Percentiles rank a stretch among this genome's conserved stretches.
phyloP scores from a whole-genome alignment of 2,329 filamentous ascomycete genomes.

The Parasarocladium wereldwijsianum region DNA sequence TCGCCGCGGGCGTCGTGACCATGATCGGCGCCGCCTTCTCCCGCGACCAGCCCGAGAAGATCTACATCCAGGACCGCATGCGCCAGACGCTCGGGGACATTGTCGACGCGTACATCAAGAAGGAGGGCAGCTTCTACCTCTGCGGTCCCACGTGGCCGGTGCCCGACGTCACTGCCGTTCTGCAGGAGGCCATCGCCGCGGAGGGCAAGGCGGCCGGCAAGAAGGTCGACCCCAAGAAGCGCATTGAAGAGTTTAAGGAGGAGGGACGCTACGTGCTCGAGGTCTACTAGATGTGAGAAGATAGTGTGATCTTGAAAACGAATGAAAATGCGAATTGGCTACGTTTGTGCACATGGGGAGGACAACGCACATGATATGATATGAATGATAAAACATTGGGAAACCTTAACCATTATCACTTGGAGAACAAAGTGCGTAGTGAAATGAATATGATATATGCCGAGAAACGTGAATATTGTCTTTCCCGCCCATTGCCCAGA shows the following conservation, averaged over 20 bases:
- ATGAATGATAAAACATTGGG: no score
- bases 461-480: no score
- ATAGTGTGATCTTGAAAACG: slow-evolving; percentile 3
- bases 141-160: slow-evolving; percentile 98
- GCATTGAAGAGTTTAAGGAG: slow-evolving; percentile 97
- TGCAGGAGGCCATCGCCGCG: slow-evolving; percentile 77
- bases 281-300: slow-evolving; percentile 70
- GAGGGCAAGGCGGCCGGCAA: slow-evolving; percentile 57
- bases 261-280: slow-evolving; percentile 87
- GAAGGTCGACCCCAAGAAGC: slow-evolving; percentile 75
- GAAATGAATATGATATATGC: no score
- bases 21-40: slow-evolving; percentile 88
- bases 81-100: slow-evolving; percentile 73
- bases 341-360: slow-evolving; percentile 9
- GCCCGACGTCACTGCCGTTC: slow-evolving; percentile 83
- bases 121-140: slow-evolving; percentile 90
- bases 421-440: no score
- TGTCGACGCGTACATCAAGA: slow-evolving; percentile 68
- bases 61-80: slow-evolving; percentile 99
- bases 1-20: slow-evolving; percentile 89
- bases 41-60: slow-evolving; percentile 93
- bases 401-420: no score
- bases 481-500: no score
- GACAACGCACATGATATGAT: no score
- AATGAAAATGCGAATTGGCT: slow-evolving; percentile 6